Percentiles rank a stretch among this genome's conserved stretches.
Conservation (phyloP, 768 basidiomycete genomes). For the Macrolepiota albuminosa region DNA sequence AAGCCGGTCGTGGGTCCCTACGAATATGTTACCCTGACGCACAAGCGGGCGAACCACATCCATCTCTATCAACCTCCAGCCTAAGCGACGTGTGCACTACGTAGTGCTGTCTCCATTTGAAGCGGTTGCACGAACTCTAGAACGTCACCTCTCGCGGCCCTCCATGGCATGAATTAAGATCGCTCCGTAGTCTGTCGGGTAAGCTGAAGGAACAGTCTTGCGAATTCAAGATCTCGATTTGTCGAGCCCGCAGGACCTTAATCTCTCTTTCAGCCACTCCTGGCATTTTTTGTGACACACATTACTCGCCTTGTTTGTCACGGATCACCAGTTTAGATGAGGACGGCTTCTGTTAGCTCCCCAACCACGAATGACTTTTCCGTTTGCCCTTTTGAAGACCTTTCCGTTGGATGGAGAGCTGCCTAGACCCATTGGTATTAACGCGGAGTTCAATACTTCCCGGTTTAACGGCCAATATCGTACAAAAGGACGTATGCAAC, state of each 20-base stretch:
- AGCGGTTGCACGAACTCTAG: constrained; percentile 9
- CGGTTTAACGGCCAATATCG: constrained; percentile 3
- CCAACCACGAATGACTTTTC: background rate
- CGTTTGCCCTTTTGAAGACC: constrained; percentile 12
- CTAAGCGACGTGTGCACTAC: constrained; percentile 11
- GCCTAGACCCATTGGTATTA: constrained; percentile 1
- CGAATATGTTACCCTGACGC: constrained; percentile 2
- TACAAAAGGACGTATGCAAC: constrained; percentile 17
- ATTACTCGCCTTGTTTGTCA: constrained; percentile 3
- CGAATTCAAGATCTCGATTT: background rate
- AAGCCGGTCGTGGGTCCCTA: background rate
- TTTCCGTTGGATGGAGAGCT: background rate
- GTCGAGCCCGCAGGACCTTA: background rate
- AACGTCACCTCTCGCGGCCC: background rate
- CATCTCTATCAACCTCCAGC: constrained; percentile 14
- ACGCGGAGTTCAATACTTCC: constrained; percentile 9
- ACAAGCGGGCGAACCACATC: constrained; percentile 6
- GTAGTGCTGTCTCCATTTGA: constrained; percentile 10
- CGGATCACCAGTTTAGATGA: constrained; percentile 6
- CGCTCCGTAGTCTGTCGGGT: background rate
- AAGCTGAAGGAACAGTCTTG: background rate
- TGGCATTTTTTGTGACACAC: background rate
- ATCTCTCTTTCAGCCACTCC: background rate
- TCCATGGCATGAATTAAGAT: background rate
- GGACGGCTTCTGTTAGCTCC: constrained; percentile 8